These are phyloP conservation scores for Talaromyces albobiverticillius DNA, from an alignment of 2,329 filamentous ascomycete species.

Conservation along the genomic window DNA sequence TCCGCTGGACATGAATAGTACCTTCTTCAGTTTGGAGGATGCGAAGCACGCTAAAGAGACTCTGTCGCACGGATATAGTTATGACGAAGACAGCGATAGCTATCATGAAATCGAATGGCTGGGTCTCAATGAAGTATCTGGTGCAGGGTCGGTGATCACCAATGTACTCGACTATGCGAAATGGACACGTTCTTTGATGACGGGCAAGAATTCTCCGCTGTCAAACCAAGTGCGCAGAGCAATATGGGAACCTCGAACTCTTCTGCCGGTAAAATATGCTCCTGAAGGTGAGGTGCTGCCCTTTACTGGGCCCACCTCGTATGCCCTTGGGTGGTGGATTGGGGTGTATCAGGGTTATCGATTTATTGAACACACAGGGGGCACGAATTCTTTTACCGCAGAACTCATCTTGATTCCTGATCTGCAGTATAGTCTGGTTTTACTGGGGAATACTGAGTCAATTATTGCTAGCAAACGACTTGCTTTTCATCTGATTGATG, in stretches of 20 bases:
- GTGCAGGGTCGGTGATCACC: conserved; percentile 27
- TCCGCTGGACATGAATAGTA: conserved; percentile 40
- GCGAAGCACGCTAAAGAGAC: conserved; percentile 26
- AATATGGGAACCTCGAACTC: conserved; percentile 11
- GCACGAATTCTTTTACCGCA: conserved; percentile 43
- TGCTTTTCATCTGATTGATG: conserved; percentile 11
- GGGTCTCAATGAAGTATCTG: conserved; percentile 7
- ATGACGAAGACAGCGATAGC: conserved; percentile 8
- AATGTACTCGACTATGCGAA: conserved; percentile 42
- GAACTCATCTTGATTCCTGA: conserved; percentile 45
- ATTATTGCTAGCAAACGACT: conserved; percentile 22
- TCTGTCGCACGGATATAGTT: conserved; percentile 26
- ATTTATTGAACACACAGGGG: conserved; percentile 44
- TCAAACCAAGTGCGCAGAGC: conserved; percentile 7
- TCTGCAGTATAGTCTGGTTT: conserved; percentile 42
- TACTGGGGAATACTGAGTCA: conserved; percentile 46
- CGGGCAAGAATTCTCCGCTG: conserved; percentile 32
- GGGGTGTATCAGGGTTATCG: conserved; percentile 25
- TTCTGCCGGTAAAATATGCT: neutral
- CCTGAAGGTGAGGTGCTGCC: conserved; percentile 6
- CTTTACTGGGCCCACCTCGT: conserved; percentile 11
- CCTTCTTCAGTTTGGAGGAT: conserved; percentile 33
- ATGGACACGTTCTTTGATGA: conserved; percentile 52
- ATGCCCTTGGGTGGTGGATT: conserved; percentile 21
- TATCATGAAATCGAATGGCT: conserved; percentile 10